Percentiles rank a stretch among this genome's conserved stretches.
Evolutionary conservation across 148 eudicot species (phyloP).

Genomic region (Arctostaphylos glauca): DNA sequence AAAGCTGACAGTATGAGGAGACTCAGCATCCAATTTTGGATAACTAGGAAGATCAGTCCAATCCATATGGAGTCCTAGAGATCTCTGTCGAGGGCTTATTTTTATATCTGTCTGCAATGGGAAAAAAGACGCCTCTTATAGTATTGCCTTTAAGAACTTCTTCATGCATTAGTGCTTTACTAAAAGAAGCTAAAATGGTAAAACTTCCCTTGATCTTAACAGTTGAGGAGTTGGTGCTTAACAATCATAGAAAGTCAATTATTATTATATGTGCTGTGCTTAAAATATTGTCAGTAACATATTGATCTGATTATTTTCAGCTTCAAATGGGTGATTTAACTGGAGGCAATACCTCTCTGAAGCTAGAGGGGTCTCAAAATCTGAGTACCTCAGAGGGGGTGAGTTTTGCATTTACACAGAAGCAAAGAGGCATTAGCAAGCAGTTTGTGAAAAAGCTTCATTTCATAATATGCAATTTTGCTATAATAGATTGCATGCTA

Average conservation of each 20-base stretch:
- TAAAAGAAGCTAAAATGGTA: background rate
- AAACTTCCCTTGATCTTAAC: background rate
- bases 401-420: slow-evolving; percentile 21
- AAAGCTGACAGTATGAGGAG: background rate
- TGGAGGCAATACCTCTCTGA: slow-evolving; percentile 18
- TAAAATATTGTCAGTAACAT: background rate
- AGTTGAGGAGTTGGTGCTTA: slow-evolving; percentile 9
- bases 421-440: slow-evolving; percentile 22
- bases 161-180: background rate
- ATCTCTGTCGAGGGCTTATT: background rate
- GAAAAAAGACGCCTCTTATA: background rate
- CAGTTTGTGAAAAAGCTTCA: slow-evolving; percentile 36
- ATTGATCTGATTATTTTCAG: slow-evolving; percentile 16
- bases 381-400: background rate
- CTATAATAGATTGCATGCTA: background rate
- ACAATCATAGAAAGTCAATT: background rate
- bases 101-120: background rate
- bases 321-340: background rate
- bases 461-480: slow-evolving; percentile 16
- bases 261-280: slow-evolving; percentile 5
- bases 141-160: background rate
- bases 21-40: background rate
- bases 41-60: background rate
- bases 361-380: slow-evolving; percentile 17
- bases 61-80: background rate